Conservation (phyloP, 495 filamentous ascomycete genomes). For the Penicillium robsamsonii region DNA sequence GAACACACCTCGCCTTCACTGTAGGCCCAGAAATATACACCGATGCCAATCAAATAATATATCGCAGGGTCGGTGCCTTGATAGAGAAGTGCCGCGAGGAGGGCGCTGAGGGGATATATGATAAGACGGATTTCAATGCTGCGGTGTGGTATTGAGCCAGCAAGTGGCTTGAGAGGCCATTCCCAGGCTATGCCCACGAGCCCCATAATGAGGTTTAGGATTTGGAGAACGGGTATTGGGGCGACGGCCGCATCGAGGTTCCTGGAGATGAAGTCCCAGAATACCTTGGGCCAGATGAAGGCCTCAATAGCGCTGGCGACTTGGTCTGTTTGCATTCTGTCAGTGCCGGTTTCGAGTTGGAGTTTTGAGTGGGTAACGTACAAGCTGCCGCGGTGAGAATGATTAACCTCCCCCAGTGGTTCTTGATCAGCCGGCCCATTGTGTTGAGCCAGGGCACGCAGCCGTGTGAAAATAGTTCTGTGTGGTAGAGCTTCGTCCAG, state of each 20-base stretch:
- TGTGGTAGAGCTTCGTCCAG: constrained; percentile 26
- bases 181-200: constrained; percentile 81
- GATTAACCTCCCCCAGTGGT: constrained; percentile 95
- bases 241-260: constrained; percentile 83
- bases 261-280: constrained; percentile 95
- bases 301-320: constrained; percentile 76
- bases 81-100: constrained; percentile 77
- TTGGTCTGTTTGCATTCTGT: constrained; percentile 62
- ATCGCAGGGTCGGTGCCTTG: constrained; percentile 89
- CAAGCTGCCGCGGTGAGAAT: constrained; percentile 80
- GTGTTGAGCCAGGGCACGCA: constrained; percentile 24
- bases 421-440: constrained; percentile 98
- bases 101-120: constrained; percentile 75
- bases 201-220: constrained; percentile 90
- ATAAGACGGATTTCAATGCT: constrained; percentile 84
- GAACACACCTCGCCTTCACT: constrained; percentile 88
- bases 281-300: constrained; percentile 99
- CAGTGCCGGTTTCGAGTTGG: neutral
- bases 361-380: constrained; percentile 46
- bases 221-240: constrained; percentile 86
- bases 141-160: constrained; percentile 71
- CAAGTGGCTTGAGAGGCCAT: constrained; percentile 71
- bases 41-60: constrained; percentile 87
- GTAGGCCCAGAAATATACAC: constrained; percentile 94
- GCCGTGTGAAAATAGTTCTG: constrained; percentile 6